These are phyloP conservation scores for Lepidium sativum DNA, from an alignment of 345 rosid species.

Conservation along the genomic window DNA sequence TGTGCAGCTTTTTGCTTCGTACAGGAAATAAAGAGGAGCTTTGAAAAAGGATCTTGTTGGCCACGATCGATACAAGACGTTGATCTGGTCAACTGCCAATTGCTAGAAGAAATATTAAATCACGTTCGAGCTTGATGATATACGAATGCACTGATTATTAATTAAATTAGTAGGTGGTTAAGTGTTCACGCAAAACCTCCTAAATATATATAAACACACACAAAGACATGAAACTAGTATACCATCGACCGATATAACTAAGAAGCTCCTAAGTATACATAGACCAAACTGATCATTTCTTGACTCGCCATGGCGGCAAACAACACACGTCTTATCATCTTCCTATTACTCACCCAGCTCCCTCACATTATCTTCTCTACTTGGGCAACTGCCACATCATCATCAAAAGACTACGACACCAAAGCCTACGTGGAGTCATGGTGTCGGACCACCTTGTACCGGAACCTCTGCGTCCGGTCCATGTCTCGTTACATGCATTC, in stretches of 20 bases:
- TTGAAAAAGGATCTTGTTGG: slow-evolving; percentile 27
- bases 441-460: slow-evolving; percentile 56
- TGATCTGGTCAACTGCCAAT: slow-evolving; percentile 17
- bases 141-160: not conserved
- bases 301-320: slow-evolving; percentile 15
- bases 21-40: too few relatives aligned
- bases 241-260: too few relatives aligned
- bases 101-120: not conserved
- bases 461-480: slow-evolving; percentile 40
- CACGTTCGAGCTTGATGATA: slow-evolving; percentile 7
- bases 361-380: not conserved
- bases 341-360: slow-evolving; percentile 15
- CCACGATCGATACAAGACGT: slow-evolving; percentile 13
- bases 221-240: not conserved
- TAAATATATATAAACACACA: not conserved
- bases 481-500: slow-evolving; percentile 39
- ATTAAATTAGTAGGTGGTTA: not conserved
- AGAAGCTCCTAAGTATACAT: not conserved
- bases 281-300: not conserved
- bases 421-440: slow-evolving; percentile 37
- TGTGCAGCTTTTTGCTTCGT: slow-evolving; percentile 19
- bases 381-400: slow-evolving; percentile 4
- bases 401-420: slow-evolving; percentile 11
- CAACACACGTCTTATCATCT: slow-evolving; percentile 2
- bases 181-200: not conserved